phyloP scores from a whole-genome alignment of 768 basidiomycete species.

The Krasilnikovozyma curviuscula region DNA sequence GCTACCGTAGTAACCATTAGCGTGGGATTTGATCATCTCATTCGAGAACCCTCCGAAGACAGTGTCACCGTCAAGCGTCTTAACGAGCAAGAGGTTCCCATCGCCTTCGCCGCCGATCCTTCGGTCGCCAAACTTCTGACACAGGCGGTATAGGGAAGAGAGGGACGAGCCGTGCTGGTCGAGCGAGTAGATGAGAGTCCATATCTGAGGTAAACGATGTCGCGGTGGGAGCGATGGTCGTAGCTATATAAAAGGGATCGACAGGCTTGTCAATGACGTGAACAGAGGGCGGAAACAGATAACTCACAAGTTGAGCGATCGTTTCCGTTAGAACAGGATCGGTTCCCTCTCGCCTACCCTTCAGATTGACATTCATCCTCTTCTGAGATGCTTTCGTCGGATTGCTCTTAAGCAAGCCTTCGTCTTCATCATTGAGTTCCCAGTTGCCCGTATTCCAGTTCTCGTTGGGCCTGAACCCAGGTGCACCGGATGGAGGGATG shows the following conservation, averaged over 20 bases:
- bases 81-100: slow-evolving; percentile 42
- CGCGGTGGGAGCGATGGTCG: slow-evolving; percentile 55
- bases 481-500: slow-evolving; percentile 43
- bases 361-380: slow-evolving; percentile 20
- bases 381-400: too few relatives aligned
- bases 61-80: slow-evolving; percentile 41
- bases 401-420: too few relatives aligned
- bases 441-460: slow-evolving; percentile 50
- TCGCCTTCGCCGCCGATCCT: slow-evolving; percentile 23
- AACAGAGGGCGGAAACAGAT: neutral
- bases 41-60: slow-evolving; percentile 71
- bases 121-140: slow-evolving; percentile 18
- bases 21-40: slow-evolving; percentile 43
- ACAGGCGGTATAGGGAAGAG: slow-evolving; percentile 51
- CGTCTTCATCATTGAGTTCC: slow-evolving; percentile 23
- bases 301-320: slow-evolving; percentile 14
- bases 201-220: slow-evolving; percentile 45
- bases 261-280: neutral
- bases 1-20: slow-evolving; percentile 60
- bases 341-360: slow-evolving; percentile 6
- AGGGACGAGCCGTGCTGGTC: slow-evolving; percentile 91
- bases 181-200: slow-evolving; percentile 70
- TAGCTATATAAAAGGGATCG: slow-evolving; percentile 31
- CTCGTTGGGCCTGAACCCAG: slow-evolving; percentile 49
- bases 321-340: slow-evolving; percentile 4